These are phyloP conservation scores for Lablab purpureus DNA, from an alignment of 306 rosid genomes.

Conservation along the genomic window DNA sequence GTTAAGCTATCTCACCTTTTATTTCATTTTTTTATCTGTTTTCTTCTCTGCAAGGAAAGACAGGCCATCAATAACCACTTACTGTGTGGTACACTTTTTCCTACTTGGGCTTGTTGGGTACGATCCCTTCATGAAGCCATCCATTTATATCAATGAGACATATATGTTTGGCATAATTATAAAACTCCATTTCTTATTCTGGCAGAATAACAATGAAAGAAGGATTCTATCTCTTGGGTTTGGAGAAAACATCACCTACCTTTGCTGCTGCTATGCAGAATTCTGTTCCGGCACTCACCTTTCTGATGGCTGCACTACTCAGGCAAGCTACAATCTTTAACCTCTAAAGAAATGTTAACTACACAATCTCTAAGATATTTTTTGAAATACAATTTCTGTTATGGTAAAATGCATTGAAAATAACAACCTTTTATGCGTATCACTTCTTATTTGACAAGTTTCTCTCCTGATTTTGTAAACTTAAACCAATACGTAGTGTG, in stretches of 20 bases:
- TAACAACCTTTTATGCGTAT: no score
- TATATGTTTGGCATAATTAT: neutral
- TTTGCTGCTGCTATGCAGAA: slow-evolving; percentile 80
- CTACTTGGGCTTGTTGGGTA: slow-evolving; percentile 80
- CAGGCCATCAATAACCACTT: slow-evolving; percentile 58
- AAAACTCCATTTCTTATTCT: slow-evolving; percentile 3
- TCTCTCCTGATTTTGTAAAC: no score
- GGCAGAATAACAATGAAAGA: slow-evolving; percentile 77
- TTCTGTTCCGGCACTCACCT: slow-evolving; percentile 81
- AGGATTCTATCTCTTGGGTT: slow-evolving; percentile 73
- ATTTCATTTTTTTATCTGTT: neutral
- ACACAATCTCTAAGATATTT: no score
- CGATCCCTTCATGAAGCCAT: slow-evolving; percentile 22
- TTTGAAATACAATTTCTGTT: no score
- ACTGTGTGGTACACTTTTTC: slow-evolving; percentile 56
- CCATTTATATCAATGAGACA: neutral
- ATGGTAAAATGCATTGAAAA: no score
- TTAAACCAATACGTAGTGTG: no score
- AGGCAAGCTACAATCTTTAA: slow-evolving; percentile 53
- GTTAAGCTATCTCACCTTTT: slow-evolving; percentile 32
- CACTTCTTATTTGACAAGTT: no score
- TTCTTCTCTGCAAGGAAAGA: slow-evolving; percentile 56
- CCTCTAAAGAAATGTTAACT: neutral
- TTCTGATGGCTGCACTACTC: slow-evolving; percentile 71
- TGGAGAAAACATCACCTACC: slow-evolving; percentile 77